These are phyloP conservation scores for Berberis vulgaris DNA, from an alignment of 164 flowering plant species.

Conservation along the genomic window DNA sequence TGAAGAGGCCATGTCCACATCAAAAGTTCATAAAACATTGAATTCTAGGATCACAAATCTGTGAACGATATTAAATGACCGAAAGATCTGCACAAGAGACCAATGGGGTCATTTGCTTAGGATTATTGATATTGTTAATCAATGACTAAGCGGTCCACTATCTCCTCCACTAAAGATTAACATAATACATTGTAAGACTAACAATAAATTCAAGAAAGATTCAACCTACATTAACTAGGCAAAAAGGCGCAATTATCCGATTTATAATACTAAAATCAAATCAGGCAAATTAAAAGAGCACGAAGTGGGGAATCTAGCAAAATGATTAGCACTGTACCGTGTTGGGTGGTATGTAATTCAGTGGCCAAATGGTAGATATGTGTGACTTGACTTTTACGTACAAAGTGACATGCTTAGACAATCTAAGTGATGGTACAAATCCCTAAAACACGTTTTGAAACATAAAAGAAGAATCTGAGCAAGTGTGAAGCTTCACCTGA, in stretches of 20 bases:
- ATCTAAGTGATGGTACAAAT: neutral
- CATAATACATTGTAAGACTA: neutral
- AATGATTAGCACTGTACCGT: slow-evolving; percentile 3
- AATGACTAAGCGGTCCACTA: slow-evolving; percentile 8
- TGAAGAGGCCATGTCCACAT: slow-evolving; percentile 2
- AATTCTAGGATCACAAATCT: neutral
- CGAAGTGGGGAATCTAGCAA: slow-evolving; percentile 1
- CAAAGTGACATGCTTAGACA: neutral
- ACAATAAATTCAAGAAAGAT: neutral
- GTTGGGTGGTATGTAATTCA: slow-evolving; percentile 6
- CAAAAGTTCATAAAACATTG: neutral
- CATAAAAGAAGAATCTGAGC: neutral
- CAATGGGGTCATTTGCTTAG: neutral
- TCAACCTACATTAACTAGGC: neutral
- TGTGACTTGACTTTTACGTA: neutral
- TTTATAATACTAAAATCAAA: neutral
- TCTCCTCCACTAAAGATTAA: neutral
- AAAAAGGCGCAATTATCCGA: slow-evolving; percentile 1
- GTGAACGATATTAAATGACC: neutral
- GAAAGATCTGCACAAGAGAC: neutral
- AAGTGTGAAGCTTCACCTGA: neutral
- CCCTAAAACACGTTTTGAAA: neutral
- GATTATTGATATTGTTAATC: neutral
- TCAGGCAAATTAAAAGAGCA: neutral
- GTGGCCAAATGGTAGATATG: slow-evolving; percentile 1